phyloP scores from a whole-genome alignment of 1,139 yeast species.

The Hansenula lynferdii region DNA sequence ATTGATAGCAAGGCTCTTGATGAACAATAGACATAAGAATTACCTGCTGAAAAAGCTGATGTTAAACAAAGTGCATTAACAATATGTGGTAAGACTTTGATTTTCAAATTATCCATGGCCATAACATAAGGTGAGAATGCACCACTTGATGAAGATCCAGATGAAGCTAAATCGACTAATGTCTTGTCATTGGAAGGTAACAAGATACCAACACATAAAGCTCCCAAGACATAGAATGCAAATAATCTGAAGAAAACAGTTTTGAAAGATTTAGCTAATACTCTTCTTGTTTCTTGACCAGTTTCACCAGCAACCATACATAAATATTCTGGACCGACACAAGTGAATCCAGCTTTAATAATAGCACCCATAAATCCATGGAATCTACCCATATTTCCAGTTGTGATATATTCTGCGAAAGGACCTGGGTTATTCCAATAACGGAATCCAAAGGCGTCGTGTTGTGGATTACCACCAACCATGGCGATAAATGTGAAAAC shows the following conservation, averaged over 20 bases:
- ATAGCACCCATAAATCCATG: not conserved
- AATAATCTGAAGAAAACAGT: not conserved
- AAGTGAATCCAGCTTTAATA: not conserved
- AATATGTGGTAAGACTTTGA: constrained; percentile 48
- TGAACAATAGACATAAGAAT: constrained; percentile 55
- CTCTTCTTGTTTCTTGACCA: not conserved
- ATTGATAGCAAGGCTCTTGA: constrained; percentile 56
- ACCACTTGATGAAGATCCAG: not conserved
- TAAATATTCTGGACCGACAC: not conserved
- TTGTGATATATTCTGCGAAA: not conserved
- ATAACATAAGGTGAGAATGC: constrained; percentile 49
- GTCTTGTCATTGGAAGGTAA: not conserved
- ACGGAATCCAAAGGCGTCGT: constrained; percentile 19
- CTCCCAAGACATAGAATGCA: not conserved
- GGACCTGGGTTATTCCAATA: constrained; percentile 1
- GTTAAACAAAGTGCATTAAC: constrained; percentile 51
- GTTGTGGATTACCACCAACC: not conserved
- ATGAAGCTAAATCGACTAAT: not conserved
- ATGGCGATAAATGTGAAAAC: constrained; percentile 15
- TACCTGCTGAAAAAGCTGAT: constrained; percentile 60
- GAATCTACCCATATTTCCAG: not conserved
- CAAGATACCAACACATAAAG: not conserved
- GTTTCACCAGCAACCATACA: not conserved
- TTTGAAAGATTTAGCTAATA: not conserved
- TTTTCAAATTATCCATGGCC: constrained; percentile 44